Evolutionary conservation across 2,329 filamentous ascomycete species (phyloP).

Genomic region (Geoglossum cookeanum): DNA sequence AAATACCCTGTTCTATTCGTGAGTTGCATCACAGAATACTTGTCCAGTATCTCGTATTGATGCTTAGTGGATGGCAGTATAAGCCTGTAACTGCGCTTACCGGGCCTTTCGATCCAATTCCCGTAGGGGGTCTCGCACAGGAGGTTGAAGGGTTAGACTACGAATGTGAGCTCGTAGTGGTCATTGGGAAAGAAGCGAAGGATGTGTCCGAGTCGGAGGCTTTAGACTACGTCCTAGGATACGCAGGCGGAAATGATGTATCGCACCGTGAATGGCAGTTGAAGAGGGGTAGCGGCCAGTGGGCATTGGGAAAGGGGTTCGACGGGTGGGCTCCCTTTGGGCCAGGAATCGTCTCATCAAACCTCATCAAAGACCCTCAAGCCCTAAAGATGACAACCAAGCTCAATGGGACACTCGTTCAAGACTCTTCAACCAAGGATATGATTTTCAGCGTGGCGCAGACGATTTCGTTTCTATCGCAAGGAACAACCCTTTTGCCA

Average conservation of each 20-base stretch:
- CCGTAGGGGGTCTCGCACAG: constrained; percentile 46
- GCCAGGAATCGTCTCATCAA: constrained; percentile 45
- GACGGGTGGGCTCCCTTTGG: constrained; percentile 59
- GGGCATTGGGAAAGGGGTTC: constrained; percentile 49
- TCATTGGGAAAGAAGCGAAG: constrained; percentile 48
- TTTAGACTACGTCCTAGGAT: constrained; percentile 55
- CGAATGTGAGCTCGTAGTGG: constrained; percentile 57
- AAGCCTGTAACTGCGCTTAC: constrained; percentile 48
- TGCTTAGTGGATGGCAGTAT: constrained; percentile 23
- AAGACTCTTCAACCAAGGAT: constrained; percentile 33
- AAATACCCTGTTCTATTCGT: constrained; percentile 54
- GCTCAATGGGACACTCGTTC: constrained; percentile 38
- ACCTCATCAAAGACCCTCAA: constrained; percentile 38
- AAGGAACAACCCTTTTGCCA: constrained; percentile 41
- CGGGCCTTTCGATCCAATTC: constrained; percentile 46
- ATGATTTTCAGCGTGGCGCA: constrained; percentile 44
- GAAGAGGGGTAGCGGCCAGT: constrained; percentile 9
- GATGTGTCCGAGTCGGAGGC: constrained; percentile 47
- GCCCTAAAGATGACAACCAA: constrained; percentile 35
- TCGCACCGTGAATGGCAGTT: constrained; percentile 58
- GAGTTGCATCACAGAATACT: constrained; percentile 13
- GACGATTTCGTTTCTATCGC: constrained; percentile 39
- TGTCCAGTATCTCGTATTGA: neutral
- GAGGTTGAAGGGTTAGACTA: constrained; percentile 51
- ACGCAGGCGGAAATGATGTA: constrained; percentile 61